Evolutionary conservation across 768 basidiomycete species (phyloP).

Genomic region (Lactarius indigo): DNA sequence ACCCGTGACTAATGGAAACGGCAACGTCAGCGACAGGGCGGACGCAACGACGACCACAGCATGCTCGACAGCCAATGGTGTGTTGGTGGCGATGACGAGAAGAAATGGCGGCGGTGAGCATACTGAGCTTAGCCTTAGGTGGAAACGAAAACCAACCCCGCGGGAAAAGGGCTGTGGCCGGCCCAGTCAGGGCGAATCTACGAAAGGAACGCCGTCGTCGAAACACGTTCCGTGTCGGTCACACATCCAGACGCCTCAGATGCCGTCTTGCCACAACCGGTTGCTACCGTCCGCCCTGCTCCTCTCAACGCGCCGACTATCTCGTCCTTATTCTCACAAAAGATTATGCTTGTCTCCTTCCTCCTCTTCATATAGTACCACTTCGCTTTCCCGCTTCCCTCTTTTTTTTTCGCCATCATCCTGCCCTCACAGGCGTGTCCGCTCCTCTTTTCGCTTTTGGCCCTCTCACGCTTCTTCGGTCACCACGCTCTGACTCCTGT

Average conservation of each 20-base stretch:
- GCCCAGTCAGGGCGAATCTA: slow-evolving; percentile 31
- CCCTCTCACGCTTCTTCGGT: slow-evolving; percentile 18
- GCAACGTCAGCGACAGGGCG: neutral
- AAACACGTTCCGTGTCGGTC: slow-evolving; percentile 78
- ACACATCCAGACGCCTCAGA: slow-evolving; percentile 53
- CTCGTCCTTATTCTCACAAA: slow-evolving; percentile 44
- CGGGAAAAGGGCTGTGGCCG: slow-evolving; percentile 8
- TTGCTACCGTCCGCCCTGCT: slow-evolving; percentile 52
- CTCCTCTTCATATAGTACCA: slow-evolving; percentile 26
- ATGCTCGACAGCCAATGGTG: neutral
- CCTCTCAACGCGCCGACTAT: slow-evolving; percentile 40
- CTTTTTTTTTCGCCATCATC: slow-evolving; percentile 17
- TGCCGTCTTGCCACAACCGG: slow-evolving; percentile 49
- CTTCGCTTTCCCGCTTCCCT: slow-evolving; percentile 21
- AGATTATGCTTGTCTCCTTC: slow-evolving; percentile 32
- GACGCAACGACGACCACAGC: slow-evolving; percentile 3
- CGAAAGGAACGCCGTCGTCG: slow-evolving; percentile 47
- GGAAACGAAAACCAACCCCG: neutral
- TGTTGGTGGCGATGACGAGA: neutral
- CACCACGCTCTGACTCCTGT: slow-evolving; percentile 24
- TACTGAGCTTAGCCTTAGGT: neutral
- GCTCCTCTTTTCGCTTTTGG: slow-evolving; percentile 1
- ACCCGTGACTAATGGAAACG: slow-evolving; percentile 8
- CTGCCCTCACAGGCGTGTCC: slow-evolving; percentile 21
- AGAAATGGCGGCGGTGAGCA: neutral